phyloP scores from a whole-genome alignment of 345 rosid species.

The Salix udensis region DNA sequence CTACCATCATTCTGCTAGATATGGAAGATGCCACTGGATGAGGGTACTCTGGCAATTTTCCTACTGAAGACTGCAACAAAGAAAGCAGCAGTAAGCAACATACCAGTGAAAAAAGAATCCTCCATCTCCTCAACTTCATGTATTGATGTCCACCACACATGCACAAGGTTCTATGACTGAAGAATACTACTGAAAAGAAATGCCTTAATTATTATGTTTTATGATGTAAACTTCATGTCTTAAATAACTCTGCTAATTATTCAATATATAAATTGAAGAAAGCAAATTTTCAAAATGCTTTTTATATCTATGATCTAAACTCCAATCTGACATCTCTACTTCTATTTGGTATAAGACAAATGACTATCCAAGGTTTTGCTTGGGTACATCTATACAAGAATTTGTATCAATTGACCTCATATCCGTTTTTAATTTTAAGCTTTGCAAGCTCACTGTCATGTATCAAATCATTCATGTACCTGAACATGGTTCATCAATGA shows the following conservation, averaged over 20 bases:
- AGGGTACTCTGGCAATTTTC: conserved; percentile 65
- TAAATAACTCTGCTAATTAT: not conserved
- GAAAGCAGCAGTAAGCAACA: conserved; percentile 15
- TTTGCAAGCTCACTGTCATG: too few species aligned
- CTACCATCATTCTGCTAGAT: conserved; percentile 93
- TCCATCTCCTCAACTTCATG: not conserved
- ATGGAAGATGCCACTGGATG: conserved; percentile 88
- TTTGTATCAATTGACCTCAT: too few species aligned
- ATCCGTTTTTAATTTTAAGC: too few species aligned
- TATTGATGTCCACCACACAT: not conserved
- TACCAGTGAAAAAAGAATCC: not conserved
- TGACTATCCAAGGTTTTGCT: too few species aligned
- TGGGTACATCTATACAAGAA: too few species aligned
- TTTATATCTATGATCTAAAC: not conserved
- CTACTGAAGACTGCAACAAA: conserved; percentile 69
- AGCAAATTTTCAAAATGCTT: not conserved
- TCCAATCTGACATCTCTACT: not conserved
- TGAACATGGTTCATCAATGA: not conserved
- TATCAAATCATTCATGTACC: not conserved
- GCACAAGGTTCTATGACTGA: not conserved
- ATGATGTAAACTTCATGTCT: too few species aligned
- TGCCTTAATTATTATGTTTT: not conserved
- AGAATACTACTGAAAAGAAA: not conserved
- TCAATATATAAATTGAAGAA: not conserved
- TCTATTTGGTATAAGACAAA: not conserved